phyloP scores from a whole-genome alignment of 2,329 filamentous ascomycete species.

The Sordariomycetes sp. region DNA sequence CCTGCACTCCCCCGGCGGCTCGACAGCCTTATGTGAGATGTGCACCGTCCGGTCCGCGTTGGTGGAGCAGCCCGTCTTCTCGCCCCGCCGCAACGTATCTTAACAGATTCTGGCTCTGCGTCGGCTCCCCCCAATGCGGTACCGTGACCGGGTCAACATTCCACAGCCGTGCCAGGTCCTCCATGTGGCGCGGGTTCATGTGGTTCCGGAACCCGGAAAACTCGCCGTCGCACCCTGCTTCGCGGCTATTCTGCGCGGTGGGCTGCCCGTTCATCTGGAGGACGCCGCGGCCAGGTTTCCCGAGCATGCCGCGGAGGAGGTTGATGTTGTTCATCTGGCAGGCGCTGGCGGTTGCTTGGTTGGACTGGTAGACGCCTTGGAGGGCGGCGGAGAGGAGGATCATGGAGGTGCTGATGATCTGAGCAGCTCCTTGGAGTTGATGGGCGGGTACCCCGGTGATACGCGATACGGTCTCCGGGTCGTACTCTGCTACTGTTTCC shows the following conservation, averaged over 20 bases:
- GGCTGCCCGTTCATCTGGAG: slow-evolving; percentile 25
- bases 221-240: slow-evolving; percentile 22
- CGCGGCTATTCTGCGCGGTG: slow-evolving; percentile 23
- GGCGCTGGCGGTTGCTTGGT: slow-evolving; percentile 22
- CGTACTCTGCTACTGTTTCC: slow-evolving; percentile 15
- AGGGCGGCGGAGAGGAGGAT: slow-evolving; percentile 21
- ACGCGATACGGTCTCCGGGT: slow-evolving; percentile 16
- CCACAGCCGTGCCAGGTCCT: slow-evolving; percentile 20
- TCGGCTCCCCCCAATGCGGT: slow-evolving; percentile 23
- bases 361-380: slow-evolving; percentile 24
- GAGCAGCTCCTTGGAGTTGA: slow-evolving; percentile 16
- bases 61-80: slow-evolving; percentile 23
- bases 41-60: slow-evolving; percentile 23
- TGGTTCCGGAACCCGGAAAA: slow-evolving; percentile 21
- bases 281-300: slow-evolving; percentile 19
- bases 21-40: slow-evolving; percentile 20
- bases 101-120: slow-evolving; percentile 20
- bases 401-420: slow-evolving; percentile 16
- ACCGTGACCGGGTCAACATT: slow-evolving; percentile 18
- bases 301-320: slow-evolving; percentile 19
- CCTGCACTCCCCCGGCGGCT: slow-evolving; percentile 20
- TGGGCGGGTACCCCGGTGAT: slow-evolving; percentile 18
- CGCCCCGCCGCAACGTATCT: slow-evolving; percentile 18
- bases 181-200: slow-evolving; percentile 19
- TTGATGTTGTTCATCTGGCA: slow-evolving; percentile 27